A percentile compares a stretch with the other conserved stretches of the same genome.
phyloP scores from a whole-genome alignment of 1,284 basidiomycete species.

The Ganoderma sinense region DNA sequence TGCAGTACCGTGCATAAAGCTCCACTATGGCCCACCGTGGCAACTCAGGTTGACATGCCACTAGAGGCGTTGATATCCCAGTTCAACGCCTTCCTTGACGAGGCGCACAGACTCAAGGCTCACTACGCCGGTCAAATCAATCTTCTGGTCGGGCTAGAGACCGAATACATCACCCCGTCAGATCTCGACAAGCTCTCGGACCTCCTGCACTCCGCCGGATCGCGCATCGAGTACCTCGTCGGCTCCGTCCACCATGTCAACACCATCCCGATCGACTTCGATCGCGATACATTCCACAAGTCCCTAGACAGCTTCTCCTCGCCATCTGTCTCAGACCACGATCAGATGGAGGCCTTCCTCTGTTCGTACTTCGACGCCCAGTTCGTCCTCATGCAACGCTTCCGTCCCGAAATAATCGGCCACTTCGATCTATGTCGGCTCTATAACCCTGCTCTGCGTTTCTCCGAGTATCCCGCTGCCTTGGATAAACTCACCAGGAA shows the following conservation, averaged over 20 bases:
- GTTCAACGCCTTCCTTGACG: slow-evolving; percentile 75
- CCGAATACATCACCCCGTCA: slow-evolving; percentile 82
- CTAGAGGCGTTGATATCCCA: slow-evolving; percentile 57
- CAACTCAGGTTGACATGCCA: slow-evolving; percentile 54
- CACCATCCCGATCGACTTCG: slow-evolving; percentile 93
- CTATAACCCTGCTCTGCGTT: slow-evolving; percentile 68
- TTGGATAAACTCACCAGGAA: slow-evolving; percentile 82
- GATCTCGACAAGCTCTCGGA: slow-evolving; percentile 70
- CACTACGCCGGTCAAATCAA: slow-evolving; percentile 69
- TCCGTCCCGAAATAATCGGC: slow-evolving; percentile 90
- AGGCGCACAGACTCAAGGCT: slow-evolving; percentile 79
- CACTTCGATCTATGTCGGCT: slow-evolving; percentile 93
- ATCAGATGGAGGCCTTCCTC: slow-evolving; percentile 58
- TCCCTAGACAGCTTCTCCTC: slow-evolving; percentile 57
- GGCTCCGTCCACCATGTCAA: slow-evolving; percentile 95
- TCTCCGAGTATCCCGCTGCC: slow-evolving; percentile 63
- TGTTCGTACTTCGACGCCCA: slow-evolving; percentile 87
- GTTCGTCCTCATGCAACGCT: slow-evolving; percentile 68
- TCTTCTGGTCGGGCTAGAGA: slow-evolving; percentile 92
- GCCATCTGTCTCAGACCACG: slow-evolving; percentile 14
- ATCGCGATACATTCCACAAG: slow-evolving; percentile 71
- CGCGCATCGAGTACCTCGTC: slow-evolving; percentile 87
- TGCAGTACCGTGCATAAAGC: not conserved
- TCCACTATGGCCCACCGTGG: not conserved
- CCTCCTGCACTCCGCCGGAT: slow-evolving; percentile 52